phyloP scores from a whole-genome alignment of 805 yeast genomes.

The Yamadazyma sp. region DNA sequence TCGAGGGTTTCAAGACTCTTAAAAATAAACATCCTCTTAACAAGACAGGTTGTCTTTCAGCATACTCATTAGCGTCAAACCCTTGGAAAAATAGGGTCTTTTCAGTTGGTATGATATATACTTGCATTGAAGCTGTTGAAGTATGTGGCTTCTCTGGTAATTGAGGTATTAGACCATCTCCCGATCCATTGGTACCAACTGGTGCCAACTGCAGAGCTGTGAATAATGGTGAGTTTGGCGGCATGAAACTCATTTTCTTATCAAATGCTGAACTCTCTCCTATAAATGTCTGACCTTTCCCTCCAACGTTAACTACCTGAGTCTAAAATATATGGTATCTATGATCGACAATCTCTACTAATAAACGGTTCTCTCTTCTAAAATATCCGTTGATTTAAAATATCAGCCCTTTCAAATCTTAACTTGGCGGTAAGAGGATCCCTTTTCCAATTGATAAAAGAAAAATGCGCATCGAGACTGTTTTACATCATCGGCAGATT shows the following conservation, averaged over 20 bases:
- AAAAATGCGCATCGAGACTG: no score
- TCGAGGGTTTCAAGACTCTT: conserved; percentile 67
- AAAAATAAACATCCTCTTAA: conserved; percentile 77
- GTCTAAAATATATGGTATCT: no score
- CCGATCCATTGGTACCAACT: conserved; percentile 11
- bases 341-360: no score
- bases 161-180: conserved; percentile 35
- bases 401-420: no score
- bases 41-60: conserved; percentile 69
- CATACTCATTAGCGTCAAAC: conserved; percentile 61
- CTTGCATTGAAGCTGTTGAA: conserved; percentile 60
- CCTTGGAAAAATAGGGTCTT: conserved; percentile 80
- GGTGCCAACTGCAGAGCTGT: conserved; percentile 24
- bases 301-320: no score
- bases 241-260: not conserved
- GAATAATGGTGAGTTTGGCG: conserved; percentile 24
- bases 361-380: no score
- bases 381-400: no score
- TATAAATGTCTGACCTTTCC: no score
- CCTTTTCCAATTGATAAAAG: no score
- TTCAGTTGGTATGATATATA: conserved; percentile 78
- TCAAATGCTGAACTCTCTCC: no score
- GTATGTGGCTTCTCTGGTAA: conserved; percentile 56
- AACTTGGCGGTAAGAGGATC: no score
- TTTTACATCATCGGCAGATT: no score